phyloP scores from a whole-genome alignment of 2,329 filamentous ascomycete genomes.

The Fusarium tjaetaba region DNA sequence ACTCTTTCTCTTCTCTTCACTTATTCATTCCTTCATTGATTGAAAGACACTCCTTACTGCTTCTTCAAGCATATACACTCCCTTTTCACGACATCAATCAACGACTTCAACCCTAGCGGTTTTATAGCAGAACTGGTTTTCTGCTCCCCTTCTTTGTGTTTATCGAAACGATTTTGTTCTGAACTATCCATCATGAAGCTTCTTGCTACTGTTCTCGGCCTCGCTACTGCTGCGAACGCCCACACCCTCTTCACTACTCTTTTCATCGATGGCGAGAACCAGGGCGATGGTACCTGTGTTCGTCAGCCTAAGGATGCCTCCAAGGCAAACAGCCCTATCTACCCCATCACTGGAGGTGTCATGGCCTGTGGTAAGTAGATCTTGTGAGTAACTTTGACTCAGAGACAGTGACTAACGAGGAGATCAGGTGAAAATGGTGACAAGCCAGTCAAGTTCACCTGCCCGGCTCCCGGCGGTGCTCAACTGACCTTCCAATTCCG shows the following conservation, averaged over 20 bases:
- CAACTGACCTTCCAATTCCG: constrained; percentile 75
- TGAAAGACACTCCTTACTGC: constrained; percentile 35
- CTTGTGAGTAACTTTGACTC: rapidly evolving
- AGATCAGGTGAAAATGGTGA: constrained; percentile 55
- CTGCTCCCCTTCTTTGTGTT: constrained; percentile 15
- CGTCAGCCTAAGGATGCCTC: constrained; percentile 68
- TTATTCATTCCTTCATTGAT: constrained; percentile 30
- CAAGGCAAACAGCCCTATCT: constrained; percentile 67
- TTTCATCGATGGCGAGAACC: constrained; percentile 68
- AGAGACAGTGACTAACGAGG: background rate
- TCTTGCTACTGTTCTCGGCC: constrained; percentile 45
- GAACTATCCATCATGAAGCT: constrained; percentile 54
- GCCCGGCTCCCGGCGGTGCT: constrained; percentile 60
- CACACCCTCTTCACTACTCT: constrained; percentile 74
- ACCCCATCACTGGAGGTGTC: constrained; percentile 64
- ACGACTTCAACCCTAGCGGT: constrained; percentile 33
- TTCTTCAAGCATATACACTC: constrained; percentile 21
- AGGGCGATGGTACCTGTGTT: constrained; percentile 78
- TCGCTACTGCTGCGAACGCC: constrained; percentile 55
- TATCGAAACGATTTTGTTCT: background rate
- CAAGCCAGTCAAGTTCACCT: constrained; percentile 58
- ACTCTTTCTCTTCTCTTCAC: constrained; percentile 19
- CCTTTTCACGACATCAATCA: constrained; percentile 7
- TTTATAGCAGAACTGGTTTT: constrained; percentile 40
- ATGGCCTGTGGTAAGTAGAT: constrained; percentile 74